Evolutionary conservation across 2,329 filamentous ascomycete species (phyloP).

Genomic region (Penicillium sp.): DNA sequence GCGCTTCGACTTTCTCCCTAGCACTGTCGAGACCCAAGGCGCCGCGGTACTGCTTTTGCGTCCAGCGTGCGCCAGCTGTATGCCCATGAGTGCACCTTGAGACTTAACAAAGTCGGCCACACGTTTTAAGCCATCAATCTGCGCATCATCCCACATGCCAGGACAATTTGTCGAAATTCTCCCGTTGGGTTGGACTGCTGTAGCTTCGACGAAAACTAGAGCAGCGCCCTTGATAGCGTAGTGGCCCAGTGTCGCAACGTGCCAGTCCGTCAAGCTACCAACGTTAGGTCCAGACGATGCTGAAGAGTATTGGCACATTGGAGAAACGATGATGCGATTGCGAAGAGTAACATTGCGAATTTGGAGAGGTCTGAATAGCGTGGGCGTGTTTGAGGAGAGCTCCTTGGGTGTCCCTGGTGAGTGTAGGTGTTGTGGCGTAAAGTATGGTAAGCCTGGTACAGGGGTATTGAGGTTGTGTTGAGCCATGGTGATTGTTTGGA

Average conservation of each 20-base stretch:
- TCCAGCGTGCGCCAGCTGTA: conserved; percentile 80
- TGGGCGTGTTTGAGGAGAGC: neutral
- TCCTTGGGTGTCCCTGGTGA: neutral
- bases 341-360: conserved; percentile 56
- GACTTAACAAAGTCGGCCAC: conserved; percentile 58
- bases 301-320: conserved; percentile 55
- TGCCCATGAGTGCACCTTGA: conserved; percentile 69
- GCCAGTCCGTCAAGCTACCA: conserved; percentile 73
- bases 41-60: conserved; percentile 55
- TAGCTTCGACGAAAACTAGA: conserved; percentile 72
- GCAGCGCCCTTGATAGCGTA: conserved; percentile 70
- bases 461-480: neutral
- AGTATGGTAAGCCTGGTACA: neutral
- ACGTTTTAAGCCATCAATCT: conserved; percentile 64
- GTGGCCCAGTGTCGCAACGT: conserved; percentile 75
- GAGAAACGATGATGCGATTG: conserved; percentile 61
- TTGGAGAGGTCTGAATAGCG: conserved; percentile 23
- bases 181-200: conserved; percentile 55
- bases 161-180: conserved; percentile 64
- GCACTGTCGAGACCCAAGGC: conserved; percentile 36
- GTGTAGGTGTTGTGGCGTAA: neutral
- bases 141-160: conserved; percentile 29
- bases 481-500: neutral
- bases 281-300: conserved; percentile 15
- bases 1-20: conserved; percentile 12